Percentiles rank a stretch among this genome's conserved stretches.
phyloP scores from a whole-genome alignment of 1,284 basidiomycete species.

The Prillingera fragicola region DNA sequence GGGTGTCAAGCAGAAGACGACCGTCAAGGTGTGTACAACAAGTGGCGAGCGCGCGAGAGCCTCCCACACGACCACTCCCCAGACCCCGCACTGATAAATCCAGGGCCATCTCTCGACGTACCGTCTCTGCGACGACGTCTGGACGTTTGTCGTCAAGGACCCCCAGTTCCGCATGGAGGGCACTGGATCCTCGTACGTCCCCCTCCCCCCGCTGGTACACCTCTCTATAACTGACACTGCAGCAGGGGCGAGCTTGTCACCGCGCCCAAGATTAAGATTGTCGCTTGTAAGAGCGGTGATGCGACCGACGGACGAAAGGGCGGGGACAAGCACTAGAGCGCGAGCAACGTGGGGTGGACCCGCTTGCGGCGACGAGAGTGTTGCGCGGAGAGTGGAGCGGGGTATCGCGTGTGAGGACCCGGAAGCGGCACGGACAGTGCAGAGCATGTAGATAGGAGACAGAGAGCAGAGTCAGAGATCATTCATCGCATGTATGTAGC shows the following conservation, averaged over 20 bases:
- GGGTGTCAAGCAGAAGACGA: conserved; percentile 86
- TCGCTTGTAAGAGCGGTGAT: conserved; percentile 90
- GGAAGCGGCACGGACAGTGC: no score
- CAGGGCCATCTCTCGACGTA: conserved; percentile 87
- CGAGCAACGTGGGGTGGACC: no score
- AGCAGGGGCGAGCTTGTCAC: conserved; percentile 50
- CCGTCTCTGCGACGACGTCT: conserved; percentile 91
- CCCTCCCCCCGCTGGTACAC: not conserved
- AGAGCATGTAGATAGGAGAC: no score
- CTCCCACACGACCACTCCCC: not conserved
- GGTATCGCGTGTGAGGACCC: no score
- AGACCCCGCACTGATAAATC: conserved; percentile 9
- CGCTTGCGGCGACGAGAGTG: no score
- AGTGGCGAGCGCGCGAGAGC: not conserved
- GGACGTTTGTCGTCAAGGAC: conserved; percentile 92
- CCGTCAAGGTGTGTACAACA: conserved; percentile 64
- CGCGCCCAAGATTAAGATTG: conserved; percentile 81
- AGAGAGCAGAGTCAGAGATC: no score
- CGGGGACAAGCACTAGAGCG: no score
- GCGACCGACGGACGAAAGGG: conserved; percentile 55
- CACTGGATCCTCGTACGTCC: conserved; percentile 50
- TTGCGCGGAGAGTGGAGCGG: no score
- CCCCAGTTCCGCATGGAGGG: conserved; percentile 92
- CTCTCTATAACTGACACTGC: not conserved
- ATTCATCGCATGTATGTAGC: no score